Evolutionary conservation across 23 red algal species (phyloP).

Genomic region (Gracilariopsis chorda): DNA sequence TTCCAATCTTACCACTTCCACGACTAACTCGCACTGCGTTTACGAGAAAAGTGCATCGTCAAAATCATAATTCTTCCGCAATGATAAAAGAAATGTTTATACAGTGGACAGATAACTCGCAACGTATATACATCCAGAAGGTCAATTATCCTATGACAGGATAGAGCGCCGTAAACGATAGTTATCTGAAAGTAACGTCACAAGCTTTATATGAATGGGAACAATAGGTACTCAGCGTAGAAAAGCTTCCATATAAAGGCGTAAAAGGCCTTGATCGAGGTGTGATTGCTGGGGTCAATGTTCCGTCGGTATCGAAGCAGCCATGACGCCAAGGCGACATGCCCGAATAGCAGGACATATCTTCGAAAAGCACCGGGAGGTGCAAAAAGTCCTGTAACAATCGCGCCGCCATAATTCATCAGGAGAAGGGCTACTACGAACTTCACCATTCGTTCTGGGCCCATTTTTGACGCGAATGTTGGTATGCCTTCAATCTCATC

Average conservation of each 20-base stretch:
- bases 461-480: conserved; percentile 79
- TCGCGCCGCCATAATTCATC: conserved; percentile 48
- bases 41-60: not conserved
- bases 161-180: too few species aligned
- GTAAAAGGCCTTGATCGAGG: conserved; percentile 66
- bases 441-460: conserved; percentile 36
- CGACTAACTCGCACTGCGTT: conserved; percentile 31
- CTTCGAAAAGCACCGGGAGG: conserved; percentile 48
- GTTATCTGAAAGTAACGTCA: too few species aligned
- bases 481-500: conserved; percentile 73
- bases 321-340: conserved; percentile 42
- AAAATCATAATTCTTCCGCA: conserved; percentile 17
- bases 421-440: conserved; percentile 52
- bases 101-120: too few species aligned
- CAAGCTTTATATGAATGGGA: conserved; percentile 57
- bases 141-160: too few species aligned
- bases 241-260: conserved; percentile 82
- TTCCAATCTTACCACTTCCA: not conserved
- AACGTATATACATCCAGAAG: too few species aligned
- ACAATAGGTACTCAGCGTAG: conserved; percentile 76
- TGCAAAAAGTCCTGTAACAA: conserved; percentile 36
- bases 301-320: conserved; percentile 21
- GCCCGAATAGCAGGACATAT: conserved; percentile 33
- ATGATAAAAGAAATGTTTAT: conserved; percentile 3
- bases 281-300: conserved; percentile 34